Evolutionary conservation across 2,329 filamentous ascomycete species (phyloP), one percentile per base, ranked within the genome.

Genomic region (Emmonsia crescens): DNA sequence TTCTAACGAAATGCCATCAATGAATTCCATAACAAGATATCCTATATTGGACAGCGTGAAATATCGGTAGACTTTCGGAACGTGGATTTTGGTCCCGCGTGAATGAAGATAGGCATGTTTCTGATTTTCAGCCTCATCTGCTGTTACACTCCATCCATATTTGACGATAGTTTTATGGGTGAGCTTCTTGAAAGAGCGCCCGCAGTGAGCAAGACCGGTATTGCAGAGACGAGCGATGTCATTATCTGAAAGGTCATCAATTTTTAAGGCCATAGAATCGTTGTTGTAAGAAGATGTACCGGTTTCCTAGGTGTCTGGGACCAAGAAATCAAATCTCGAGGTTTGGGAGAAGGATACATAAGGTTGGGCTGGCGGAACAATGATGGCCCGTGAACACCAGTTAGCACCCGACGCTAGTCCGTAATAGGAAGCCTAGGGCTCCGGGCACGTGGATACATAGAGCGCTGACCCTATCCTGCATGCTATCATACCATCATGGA

Each of bases 261-360:
- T 55, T 55, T 55, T 19, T 21, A 55, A 21, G 12, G 51, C 24
- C 27, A 55, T 55, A 21, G 51, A 55, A 55, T 36, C 51, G 9
- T 6, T 31, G 49, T 55, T 55, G 51, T n/a, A 1, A 21, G 51
- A 55, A 55, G 51, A 21, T 55, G 27, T 55, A 67, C 51, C n/a
- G n/a, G n/a, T n/a, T n/a, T n/a, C n/a, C n/a, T n/a, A n/a, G n/a
- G n/a, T n/a, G n/a, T n/a, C n/a, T n/a, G n/a, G n/a, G n/a, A n/a
- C n/a, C n/a, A n/a, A 14, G 29, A 49, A 12, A 38, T 38, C 36
- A 38, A 38, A n/a, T n/a, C 36, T 38, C 9, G 36, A 3, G 16
- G 36, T 36, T 36, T 2, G 12, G 36, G 36, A 2, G 33, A 36
- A 1, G 33, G 33, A 9, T 10, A 9, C 33, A 38, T 38, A 12